Percentiles rank a stretch among this genome's conserved stretches.
Evolutionary conservation across 345 rosid genomes (phyloP).

Genomic region (Pistacia atlantica): DNA sequence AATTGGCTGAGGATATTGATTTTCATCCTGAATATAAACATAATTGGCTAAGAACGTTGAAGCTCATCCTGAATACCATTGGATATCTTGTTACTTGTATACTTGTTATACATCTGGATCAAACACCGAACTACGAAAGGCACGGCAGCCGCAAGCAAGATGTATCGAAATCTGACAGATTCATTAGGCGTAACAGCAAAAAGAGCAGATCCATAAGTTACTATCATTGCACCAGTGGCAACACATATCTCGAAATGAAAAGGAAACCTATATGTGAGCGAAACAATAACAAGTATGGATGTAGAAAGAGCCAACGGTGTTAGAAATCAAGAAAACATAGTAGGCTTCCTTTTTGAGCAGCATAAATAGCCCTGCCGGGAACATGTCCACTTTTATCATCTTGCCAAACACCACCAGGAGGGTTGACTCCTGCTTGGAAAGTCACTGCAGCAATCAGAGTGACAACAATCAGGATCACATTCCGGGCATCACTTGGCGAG

Average conservation of each 20-base stretch:
- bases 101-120: conserved; percentile 16
- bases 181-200: conserved; percentile 28
- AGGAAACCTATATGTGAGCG: conserved; percentile 25
- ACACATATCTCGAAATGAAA: conserved; percentile 23
- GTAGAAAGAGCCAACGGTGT: conserved; percentile 24
- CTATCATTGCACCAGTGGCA: conserved; percentile 22
- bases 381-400: neutral
- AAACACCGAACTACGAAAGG: conserved; percentile 16
- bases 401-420: conserved; percentile 34
- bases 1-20: neutral
- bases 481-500: conserved; percentile 16
- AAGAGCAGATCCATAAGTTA: conserved; percentile 28
- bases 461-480: conserved; percentile 10
- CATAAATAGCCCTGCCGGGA: conserved; percentile 17
- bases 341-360: conserved; percentile 12
- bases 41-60: neutral
- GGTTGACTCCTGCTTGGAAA: conserved; percentile 25
- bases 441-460: conserved; percentile 26
- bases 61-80: neutral
- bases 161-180: conserved; percentile 17
- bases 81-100: neutral
- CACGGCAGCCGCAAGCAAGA: conserved; percentile 11
- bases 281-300: conserved; percentile 19
- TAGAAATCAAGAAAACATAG: conserved; percentile 29
- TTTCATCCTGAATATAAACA: too few relatives aligned